Conservation (phyloP, 108 stramenopile genomes). For the Skeletonema tropicum region DNA sequence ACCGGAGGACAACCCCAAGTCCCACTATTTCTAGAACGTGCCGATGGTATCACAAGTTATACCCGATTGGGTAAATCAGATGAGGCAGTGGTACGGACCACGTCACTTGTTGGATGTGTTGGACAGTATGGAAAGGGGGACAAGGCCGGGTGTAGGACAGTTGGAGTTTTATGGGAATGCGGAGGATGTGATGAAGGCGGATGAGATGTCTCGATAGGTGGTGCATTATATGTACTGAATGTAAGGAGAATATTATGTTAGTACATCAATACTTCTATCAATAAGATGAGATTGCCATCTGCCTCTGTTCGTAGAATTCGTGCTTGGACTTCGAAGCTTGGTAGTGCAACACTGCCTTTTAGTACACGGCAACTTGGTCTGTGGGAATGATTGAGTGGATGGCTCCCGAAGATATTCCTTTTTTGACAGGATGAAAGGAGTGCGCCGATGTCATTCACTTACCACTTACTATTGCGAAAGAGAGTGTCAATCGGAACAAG, state of each 20-base stretch:
- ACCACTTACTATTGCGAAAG: constrained; percentile 8
- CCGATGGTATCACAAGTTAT: constrained; percentile 57
- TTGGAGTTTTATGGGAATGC: constrained; percentile 61
- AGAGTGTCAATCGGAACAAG: neutral
- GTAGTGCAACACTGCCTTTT: no score
- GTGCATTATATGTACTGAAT: no score
- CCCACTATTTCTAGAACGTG: constrained; percentile 54
- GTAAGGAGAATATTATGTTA: no score
- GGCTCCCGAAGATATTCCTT: neutral
- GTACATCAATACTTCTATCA: no score
- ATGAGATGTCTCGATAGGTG: constrained; percentile 34
- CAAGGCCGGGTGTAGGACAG: constrained; percentile 53
- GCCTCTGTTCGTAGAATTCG: no score
- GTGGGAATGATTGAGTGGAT: neutral
- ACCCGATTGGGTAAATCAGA: constrained; percentile 49
- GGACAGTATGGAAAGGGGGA: constrained; percentile 61
- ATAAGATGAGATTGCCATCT: no score
- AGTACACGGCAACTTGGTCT: neutral
- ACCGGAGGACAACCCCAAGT: constrained; percentile 51
- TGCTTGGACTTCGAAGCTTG: no score
- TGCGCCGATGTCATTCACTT: neutral
- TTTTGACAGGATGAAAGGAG: neutral
- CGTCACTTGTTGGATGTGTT: constrained; percentile 53
- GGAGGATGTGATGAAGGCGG: constrained; percentile 52
- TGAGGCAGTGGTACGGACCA: constrained; percentile 46